Base-by-base conservation (phyloP, 2,329 filamentous ascomycete species). In the Colletotrichum australisinense region DNA sequence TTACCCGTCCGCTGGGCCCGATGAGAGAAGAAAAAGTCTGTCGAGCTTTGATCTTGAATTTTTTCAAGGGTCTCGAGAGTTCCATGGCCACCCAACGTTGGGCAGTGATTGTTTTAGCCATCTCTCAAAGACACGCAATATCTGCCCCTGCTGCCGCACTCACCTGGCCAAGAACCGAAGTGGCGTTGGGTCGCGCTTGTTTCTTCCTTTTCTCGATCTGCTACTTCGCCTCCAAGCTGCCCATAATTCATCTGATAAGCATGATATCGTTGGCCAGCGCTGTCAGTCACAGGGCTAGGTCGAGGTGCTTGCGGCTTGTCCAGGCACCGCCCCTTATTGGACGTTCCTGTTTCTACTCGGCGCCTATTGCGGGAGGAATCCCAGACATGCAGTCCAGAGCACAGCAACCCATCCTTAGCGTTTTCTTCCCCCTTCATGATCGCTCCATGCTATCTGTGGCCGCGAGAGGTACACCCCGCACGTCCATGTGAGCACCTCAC, bases 241-340 rank as follows among this genome's bases (percentile, higher is more conserved):
- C 58, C 16, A 35, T 38, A 24, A 42, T 53, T 72, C 55, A n/a
- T 69, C 53, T 53, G 57, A 62, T 49, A 38, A 63, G 53, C 35
- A 58, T 49, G 22, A 35, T 52, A 32, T 49, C 42, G 64, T 69
- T 69, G 66, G 66, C 24, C 59, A 60, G 32, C 35, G 7, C 42
- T 9, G 14, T 32, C 69, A 46, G 52, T 64, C 59, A 63, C 59
- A 64, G 52, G 53, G 28, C 24, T 53, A 32, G 58, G 26, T 58
- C 58, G 22, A 69, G 38, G 49, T 58, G 53, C 42, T 69, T 66
- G 70, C 24, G 57, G 58, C 42, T 64, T 66, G 70, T 24, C 26
- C 59, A 69, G 59, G 28, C 55, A 64, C 59, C 32, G 16, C 53
- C 57, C 59, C 60, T 69, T 24, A 69, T 72, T 69, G 70, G 70